Conservation (phyloP, 2,329 filamentous ascomycete species). For the Penicillium sp. region DNA sequence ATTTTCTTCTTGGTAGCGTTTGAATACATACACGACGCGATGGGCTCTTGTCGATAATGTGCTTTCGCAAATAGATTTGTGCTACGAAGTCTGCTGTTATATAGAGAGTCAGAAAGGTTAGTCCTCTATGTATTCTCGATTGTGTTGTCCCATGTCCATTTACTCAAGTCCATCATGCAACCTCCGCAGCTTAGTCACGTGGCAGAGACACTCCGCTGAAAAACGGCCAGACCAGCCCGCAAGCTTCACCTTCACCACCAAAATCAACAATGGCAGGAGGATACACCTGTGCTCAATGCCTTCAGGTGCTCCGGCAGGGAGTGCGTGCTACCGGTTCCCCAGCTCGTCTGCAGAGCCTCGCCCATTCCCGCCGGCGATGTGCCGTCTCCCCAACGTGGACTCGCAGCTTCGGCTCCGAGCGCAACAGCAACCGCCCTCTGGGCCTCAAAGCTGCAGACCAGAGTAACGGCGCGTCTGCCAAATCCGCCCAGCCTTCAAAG, state of each 20-base stretch:
- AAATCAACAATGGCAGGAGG: constrained; percentile 39
- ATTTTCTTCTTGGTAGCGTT: constrained; percentile 3
- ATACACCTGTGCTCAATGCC: constrained; percentile 44
- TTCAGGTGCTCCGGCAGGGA: constrained; percentile 38
- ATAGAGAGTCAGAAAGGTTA: not conserved
- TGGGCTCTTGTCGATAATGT: constrained; percentile 4
- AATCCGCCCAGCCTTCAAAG: constrained; percentile 8
- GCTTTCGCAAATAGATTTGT: no score
- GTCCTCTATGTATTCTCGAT: not conserved
- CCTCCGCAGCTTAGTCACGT: constrained; percentile 17
- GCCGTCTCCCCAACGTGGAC: constrained; percentile 27
- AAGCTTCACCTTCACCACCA: constrained; percentile 10
- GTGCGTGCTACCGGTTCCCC: constrained; percentile 24
- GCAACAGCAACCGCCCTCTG: constrained; percentile 26
- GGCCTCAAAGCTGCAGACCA: constrained; percentile 21
- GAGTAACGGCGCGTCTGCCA: constrained; percentile 14
- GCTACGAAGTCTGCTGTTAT: not conserved
- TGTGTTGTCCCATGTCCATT: no score
- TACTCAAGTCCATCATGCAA: constrained; percentile 1
- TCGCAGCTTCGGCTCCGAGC: constrained; percentile 32
- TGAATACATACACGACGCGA: constrained; percentile 15
- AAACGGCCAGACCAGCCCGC: constrained; percentile 12
- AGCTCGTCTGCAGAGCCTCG: constrained; percentile 26
- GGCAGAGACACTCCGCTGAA: constrained; percentile 10
- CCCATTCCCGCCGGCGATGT: constrained; percentile 27